Conservation (phyloP, 495 filamentous ascomycete genomes). For the Chlorociboria aeruginascens region DNA sequence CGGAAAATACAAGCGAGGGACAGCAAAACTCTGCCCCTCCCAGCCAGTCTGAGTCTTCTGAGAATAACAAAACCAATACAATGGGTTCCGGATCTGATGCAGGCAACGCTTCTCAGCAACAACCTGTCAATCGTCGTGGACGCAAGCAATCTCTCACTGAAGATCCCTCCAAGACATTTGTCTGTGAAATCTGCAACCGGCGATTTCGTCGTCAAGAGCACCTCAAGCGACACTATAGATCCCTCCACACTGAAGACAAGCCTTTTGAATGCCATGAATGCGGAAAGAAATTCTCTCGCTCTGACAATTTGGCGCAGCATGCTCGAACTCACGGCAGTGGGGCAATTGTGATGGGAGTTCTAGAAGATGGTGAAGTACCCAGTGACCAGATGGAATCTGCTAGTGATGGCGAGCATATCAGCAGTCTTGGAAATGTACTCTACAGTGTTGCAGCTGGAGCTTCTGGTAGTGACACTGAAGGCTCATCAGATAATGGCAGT, state of each 20-base stretch:
- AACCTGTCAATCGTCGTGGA: slow-evolving; percentile 78
- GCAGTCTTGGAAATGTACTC: slow-evolving; percentile 54
- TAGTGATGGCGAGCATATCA: slow-evolving; percentile 42
- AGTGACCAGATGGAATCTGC: slow-evolving; percentile 28
- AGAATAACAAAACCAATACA: slow-evolving; percentile 25
- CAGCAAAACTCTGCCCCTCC: slow-evolving; percentile 24
- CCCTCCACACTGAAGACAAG: slow-evolving; percentile 96
- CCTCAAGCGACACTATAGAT: slow-evolving; percentile 96
- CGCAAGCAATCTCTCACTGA: slow-evolving; percentile 98
- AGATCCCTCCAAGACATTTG: slow-evolving; percentile 96
- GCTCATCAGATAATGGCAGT: slow-evolving; percentile 36
- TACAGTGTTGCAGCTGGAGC: slow-evolving; percentile 64
- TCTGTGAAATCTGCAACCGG: slow-evolving; percentile 88
- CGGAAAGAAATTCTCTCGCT: slow-evolving; percentile 97
- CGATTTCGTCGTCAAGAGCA: slow-evolving; percentile 98
- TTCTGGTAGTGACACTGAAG: slow-evolving; percentile 42
- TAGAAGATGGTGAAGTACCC: slow-evolving; percentile 51
- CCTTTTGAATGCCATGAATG: slow-evolving; percentile 96
- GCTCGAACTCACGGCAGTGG: slow-evolving; percentile 86
- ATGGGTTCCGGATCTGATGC: slow-evolving; percentile 21
- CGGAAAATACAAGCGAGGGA: slow-evolving; percentile 23
- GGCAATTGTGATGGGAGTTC: slow-evolving; percentile 77
- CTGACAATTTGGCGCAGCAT: slow-evolving; percentile 94
- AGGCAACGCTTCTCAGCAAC: slow-evolving; percentile 29
- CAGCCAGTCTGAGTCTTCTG: slow-evolving; percentile 24